Conservation (phyloP, 805 yeast species). For the Suhomyces sp. region DNA sequence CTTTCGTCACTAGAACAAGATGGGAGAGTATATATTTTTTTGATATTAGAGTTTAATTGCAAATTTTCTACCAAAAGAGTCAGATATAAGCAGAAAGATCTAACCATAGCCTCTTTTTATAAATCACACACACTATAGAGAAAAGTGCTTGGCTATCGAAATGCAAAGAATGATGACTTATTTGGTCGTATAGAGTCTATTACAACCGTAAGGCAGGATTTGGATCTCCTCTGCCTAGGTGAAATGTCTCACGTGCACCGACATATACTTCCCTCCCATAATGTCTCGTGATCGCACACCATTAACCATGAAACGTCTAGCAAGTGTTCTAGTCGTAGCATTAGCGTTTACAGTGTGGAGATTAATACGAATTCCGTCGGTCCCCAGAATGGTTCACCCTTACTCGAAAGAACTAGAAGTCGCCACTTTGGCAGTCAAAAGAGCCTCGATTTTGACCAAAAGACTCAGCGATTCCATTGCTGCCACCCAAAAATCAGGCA, state of each 20-base stretch:
- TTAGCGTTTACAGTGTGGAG: neutral
- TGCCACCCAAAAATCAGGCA: slow-evolving; percentile 44
- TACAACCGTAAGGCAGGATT: neutral
- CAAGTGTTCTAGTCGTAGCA: neutral
- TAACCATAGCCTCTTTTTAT: too few species aligned
- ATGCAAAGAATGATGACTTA: too few species aligned
- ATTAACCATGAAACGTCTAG: neutral
- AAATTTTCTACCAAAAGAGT: too few species aligned
- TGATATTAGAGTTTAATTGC: neutral
- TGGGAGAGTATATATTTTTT: too few species aligned
- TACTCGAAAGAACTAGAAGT: slow-evolving; percentile 68
- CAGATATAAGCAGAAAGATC: too few species aligned
- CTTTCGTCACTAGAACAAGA: neutral
- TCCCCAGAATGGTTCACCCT: slow-evolving; percentile 17
- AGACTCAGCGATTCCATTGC: slow-evolving; percentile 56
- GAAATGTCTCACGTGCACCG: neutral
- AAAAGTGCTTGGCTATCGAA: neutral
- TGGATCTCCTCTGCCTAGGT: too few species aligned
- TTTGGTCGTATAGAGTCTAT: neutral
- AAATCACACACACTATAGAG: too few species aligned
- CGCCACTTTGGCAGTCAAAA: slow-evolving; percentile 86
- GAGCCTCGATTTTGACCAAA: slow-evolving; percentile 77
- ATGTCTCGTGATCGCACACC: neutral
- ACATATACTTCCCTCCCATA: neutral
- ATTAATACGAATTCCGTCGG: neutral